Conservation (phyloP, 1,284 basidiomycete species). For the Ganoderma lingzhi region DNA sequence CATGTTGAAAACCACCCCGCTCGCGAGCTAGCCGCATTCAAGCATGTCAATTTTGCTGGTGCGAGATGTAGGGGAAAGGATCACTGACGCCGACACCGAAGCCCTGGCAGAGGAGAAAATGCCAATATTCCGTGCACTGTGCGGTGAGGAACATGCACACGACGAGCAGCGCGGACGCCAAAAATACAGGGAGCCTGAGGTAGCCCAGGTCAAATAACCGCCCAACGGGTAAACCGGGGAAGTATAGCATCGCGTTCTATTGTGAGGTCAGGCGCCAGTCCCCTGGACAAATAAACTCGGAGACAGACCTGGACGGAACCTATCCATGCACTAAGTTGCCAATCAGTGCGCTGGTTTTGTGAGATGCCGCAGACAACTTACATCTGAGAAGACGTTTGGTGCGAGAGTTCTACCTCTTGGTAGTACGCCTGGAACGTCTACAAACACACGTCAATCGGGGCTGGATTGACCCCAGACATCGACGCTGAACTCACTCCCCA, state of each 20-base stretch:
- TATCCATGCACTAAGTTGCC: neutral
- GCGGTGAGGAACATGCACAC: neutral
- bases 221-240: neutral
- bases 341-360: neutral
- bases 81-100: neutral
- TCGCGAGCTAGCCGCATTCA: neutral
- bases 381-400: neutral
- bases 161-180: neutral
- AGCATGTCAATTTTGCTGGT: neutral
- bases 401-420: neutral
- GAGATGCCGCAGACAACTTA: neutral
- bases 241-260: neutral
- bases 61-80: neutral
- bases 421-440: conserved; percentile 1
- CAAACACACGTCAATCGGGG: neutral
- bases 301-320: neutral
- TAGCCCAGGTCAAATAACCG: neutral
- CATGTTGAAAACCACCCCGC: conserved; percentile 2
- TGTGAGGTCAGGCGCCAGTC: neutral
- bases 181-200: neutral
- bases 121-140: neutral
- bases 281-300: neutral
- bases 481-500: neutral
- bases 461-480: neutral
- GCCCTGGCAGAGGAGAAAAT: neutral